These are phyloP conservation scores for Tephrocybe sp. DNA, from an alignment of 768 basidiomycete genomes.

Conservation along the genomic window DNA sequence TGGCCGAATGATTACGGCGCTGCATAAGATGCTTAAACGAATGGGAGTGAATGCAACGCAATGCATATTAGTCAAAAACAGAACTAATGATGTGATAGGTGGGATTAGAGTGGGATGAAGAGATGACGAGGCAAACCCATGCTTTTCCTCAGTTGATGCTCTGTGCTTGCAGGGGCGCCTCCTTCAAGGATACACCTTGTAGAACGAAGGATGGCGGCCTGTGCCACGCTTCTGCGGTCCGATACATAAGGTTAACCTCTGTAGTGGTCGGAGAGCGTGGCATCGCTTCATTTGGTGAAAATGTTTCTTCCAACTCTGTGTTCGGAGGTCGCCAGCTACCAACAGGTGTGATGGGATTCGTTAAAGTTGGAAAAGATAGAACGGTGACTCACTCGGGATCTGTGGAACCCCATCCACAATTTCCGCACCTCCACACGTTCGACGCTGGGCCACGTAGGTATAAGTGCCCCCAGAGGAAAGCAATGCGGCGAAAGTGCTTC, in stretches of 20 bases:
- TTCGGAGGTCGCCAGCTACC: constrained; percentile 1
- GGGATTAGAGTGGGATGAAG: neutral
- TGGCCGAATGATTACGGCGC: no score
- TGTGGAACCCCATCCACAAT: constrained; percentile 9
- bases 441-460: neutral
- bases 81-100: neutral
- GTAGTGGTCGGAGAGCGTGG: neutral
- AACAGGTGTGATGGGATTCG: neutral
- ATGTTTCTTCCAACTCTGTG: neutral
- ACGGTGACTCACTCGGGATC: constrained; percentile 1
- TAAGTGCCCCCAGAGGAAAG: neutral
- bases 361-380: neutral
- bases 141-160: neutral
- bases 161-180: neutral
- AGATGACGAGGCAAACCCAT: neutral
- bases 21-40: no score
- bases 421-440: constrained; percentile 1
- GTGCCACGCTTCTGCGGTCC: constrained; percentile 13
- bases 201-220: constrained; percentile 13
- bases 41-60: no score
- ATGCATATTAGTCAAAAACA: no score
- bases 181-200: neutral
- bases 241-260: constrained; percentile 14
- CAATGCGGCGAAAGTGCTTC: neutral
- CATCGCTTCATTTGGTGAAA: neutral